Percentiles rank a stretch among this genome's conserved stretches.
Evolutionary conservation across 106 monocot species (phyloP).

Genomic region (Phalaenopsis aphrodite): DNA sequence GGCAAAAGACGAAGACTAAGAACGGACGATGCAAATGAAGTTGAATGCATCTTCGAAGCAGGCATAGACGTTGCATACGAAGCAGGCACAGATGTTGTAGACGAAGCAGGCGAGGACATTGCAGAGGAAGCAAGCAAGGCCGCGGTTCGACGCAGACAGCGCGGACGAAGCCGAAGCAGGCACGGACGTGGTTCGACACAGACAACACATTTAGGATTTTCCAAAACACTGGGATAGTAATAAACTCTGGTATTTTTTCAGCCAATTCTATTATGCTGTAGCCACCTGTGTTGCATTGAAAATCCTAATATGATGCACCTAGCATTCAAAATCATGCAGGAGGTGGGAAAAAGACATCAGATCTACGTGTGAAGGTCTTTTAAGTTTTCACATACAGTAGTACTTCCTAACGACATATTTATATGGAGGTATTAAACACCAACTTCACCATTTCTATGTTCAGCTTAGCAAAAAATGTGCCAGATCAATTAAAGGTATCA

Average conservation of each 20-base stretch:
- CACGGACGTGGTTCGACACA: no score
- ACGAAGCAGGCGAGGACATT: no score
- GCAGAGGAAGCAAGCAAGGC: no score
- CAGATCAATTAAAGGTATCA: background rate
- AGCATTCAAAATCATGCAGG: background rate
- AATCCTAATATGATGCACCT: background rate
- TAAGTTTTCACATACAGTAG: background rate
- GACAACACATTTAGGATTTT: no score
- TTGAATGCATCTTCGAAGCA: no score
- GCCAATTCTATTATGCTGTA: background rate
- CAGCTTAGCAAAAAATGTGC: background rate
- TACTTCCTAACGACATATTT: background rate
- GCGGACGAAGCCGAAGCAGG: no score
- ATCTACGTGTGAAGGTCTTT: background rate
- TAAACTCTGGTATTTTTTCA: background rate
- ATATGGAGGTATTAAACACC: background rate
- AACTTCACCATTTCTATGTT: background rate
- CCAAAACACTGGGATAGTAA: no score
- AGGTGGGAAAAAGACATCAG: background rate
- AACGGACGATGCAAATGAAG: no score
- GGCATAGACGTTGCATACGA: no score
- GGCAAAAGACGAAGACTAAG: no score
- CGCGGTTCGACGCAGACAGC: no score
- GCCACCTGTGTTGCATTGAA: background rate
- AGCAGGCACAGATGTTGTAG: no score